Conservation (phyloP, 805 yeast species). For the Suhomyces vadensis region DNA sequence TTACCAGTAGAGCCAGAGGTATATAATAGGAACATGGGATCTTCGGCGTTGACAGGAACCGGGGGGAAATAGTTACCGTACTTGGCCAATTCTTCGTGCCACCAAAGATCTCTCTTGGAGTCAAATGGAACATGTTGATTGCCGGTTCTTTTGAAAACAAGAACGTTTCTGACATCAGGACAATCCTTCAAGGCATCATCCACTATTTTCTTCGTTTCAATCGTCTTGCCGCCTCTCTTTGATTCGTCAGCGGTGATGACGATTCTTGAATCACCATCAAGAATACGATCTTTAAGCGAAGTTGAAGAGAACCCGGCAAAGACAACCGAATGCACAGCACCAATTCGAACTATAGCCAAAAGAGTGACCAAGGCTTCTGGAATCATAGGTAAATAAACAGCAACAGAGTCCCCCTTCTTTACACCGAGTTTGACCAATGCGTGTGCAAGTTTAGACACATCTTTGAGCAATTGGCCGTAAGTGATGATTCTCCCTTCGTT, state of each 20-base stretch:
- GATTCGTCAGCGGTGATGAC: constrained; percentile 95
- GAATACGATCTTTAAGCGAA: constrained; percentile 85
- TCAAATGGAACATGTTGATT: constrained; percentile 68
- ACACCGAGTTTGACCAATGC: constrained; percentile 84
- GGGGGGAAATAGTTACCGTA: constrained; percentile 87
- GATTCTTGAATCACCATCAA: constrained; percentile 81
- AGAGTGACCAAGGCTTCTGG: constrained; percentile 95
- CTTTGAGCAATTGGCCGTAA: constrained; percentile 80
- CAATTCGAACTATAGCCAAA: constrained; percentile 89
- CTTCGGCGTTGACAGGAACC: constrained; percentile 84
- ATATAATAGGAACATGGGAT: constrained; percentile 91
- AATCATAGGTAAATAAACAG: constrained; percentile 95
- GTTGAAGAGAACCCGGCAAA: constrained; percentile 97
- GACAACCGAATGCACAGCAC: constrained; percentile 94
- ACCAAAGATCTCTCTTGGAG: constrained; percentile 85
- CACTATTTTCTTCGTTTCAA: constrained; percentile 89
- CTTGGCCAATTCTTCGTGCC: constrained; percentile 87
- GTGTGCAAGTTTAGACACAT: constrained; percentile 85
- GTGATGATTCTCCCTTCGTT: constrained; percentile 71
- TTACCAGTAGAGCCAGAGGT: constrained; percentile 98
- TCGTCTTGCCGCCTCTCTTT: constrained; percentile 91
- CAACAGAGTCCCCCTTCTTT: constrained; percentile 92
- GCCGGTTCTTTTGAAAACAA: constrained; percentile 89
- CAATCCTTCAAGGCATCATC: constrained; percentile 86
- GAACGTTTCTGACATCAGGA: constrained; percentile 75